Base-by-base conservation (phyloP, 2,329 filamentous ascomycete genomes). In the Phialemoniopsis sp. region DNA sequence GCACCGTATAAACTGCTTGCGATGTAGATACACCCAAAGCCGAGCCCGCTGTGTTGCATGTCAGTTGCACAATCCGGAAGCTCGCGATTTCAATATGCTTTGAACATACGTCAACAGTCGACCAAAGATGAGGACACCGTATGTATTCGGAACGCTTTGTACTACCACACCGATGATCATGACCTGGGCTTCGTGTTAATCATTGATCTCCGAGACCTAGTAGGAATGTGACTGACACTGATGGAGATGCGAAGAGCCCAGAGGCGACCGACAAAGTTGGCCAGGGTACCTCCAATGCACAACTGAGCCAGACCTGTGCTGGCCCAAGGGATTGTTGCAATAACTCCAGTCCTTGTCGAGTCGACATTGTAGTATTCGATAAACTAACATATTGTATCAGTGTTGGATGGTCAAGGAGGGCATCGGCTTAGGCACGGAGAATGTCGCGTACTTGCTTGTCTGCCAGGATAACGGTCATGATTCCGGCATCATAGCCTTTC, bases 401-500 rank as follows among this genome's bases (percentile, higher is more conserved):
- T 15, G 14, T 13, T 5, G 8, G 8, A 16, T 19, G 16, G n/a
- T 17, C n/a, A n/a, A 16, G 5, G 14, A 12, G 14, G 9, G 33
- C 18, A 8, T 26, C 21, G 21, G 10, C 10, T 26, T 26, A 6
- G n/a, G n/a, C 21, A 6, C 10, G 6, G 21, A 10, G 8, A 32
- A 13, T 8, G 30, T 8, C 8, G 7, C 17, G 14, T 34, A 34
- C 33, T 13, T 66, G 62, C 15, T 62, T 49, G 40, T 67, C 64
- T 4, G 64, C 63, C 37, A 68, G 41, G 39, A 68, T 67, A 36
- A 66, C 62, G 2, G 62, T 65, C 61, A 66, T 66, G 39, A 67
- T 65, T 12, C 53, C 54, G 14, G 60, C 60, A 55, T 67, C 64
- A 37, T 66, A 66, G 3, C 62, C 64, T 48, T 67, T 26, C 21